Evolutionary conservation across 1,284 basidiomycete genomes (phyloP).

Genomic region (Limonomyces culmigenus): DNA sequence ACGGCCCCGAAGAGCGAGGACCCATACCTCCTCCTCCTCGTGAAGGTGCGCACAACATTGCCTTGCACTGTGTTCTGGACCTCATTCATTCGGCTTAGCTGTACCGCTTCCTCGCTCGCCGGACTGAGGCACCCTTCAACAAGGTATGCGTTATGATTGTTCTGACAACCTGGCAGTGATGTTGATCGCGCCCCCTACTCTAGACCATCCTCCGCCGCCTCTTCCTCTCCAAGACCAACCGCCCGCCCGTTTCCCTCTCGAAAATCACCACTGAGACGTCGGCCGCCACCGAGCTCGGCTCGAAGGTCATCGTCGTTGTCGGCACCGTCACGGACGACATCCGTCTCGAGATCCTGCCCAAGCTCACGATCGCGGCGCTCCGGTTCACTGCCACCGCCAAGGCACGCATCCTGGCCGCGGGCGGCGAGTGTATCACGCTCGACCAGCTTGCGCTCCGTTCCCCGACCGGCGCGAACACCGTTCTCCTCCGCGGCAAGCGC

Average conservation of each 20-base stretch:
- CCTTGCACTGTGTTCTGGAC: slow-evolving; percentile 1
- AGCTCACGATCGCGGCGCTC: slow-evolving; percentile 87
- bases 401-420: slow-evolving; percentile 90
- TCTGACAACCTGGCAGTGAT: slow-evolving; percentile 1
- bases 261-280: slow-evolving; percentile 74
- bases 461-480: slow-evolving; percentile 91
- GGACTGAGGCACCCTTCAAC: slow-evolving; percentile 96
- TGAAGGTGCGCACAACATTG: slow-evolving; percentile 84
- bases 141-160: slow-evolving; percentile 47
- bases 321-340: slow-evolving; percentile 95
- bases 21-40: slow-evolving; percentile 94
- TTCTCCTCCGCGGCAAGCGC: slow-evolving; percentile 85
- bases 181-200: slow-evolving; percentile 1
- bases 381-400: slow-evolving; percentile 88
- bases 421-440: slow-evolving; percentile 89
- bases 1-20: slow-evolving; percentile 98
- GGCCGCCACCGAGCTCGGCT: slow-evolving; percentile 49
- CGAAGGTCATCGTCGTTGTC: slow-evolving; percentile 82
- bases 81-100: slow-evolving; percentile 35
- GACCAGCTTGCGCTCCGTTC: slow-evolving; percentile 93
- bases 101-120: slow-evolving; percentile 97
- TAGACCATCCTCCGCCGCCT: slow-evolving; percentile 89
- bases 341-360: slow-evolving; percentile 77
- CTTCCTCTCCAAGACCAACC: slow-evolving; percentile 96
- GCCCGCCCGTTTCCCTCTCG: slow-evolving; percentile 90